phyloP scores from a whole-genome alignment of 73 alveolate species.

The Paramecium tetraurelia region DNA sequence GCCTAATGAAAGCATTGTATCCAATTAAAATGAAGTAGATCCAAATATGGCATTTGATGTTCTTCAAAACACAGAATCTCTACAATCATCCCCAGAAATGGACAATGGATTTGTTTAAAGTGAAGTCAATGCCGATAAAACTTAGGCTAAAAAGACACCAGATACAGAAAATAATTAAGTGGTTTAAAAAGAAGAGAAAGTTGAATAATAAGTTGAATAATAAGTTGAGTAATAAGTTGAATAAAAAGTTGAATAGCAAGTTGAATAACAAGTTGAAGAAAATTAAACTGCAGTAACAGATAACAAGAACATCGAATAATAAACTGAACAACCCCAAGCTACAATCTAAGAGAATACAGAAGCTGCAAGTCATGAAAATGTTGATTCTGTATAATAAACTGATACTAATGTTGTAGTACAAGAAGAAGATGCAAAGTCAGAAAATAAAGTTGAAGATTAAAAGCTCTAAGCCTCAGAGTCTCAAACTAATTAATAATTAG shows the following conservation, averaged over 20 bases:
- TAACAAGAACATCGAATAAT: no score
- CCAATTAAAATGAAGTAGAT: background rate
- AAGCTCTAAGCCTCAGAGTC: background rate
- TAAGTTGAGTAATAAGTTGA: no score
- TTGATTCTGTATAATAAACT: background rate
- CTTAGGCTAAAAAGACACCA: background rate
- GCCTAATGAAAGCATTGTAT: background rate
- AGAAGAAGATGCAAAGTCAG: background rate
- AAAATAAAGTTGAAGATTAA: background rate
- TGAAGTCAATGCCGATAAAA: background rate
- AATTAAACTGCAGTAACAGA: no score
- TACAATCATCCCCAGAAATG: background rate
- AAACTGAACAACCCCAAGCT: background rate
- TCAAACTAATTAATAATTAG: background rate
- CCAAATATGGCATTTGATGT: conserved; percentile 9
- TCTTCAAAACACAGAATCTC: background rate
- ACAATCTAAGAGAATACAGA: background rate
- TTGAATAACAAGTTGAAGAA: background rate
- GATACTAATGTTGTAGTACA: background rate
- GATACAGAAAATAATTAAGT: background rate
- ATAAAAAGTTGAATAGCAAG: background rate
- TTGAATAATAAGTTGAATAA: background rate
- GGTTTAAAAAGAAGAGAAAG: background rate
- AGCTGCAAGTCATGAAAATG: background rate
- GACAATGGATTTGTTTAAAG: background rate